These are phyloP conservation scores for Verticillium tricorpus DNA, from an alignment of 2,329 filamentous ascomycete genomes.

Conservation along the genomic window DNA sequence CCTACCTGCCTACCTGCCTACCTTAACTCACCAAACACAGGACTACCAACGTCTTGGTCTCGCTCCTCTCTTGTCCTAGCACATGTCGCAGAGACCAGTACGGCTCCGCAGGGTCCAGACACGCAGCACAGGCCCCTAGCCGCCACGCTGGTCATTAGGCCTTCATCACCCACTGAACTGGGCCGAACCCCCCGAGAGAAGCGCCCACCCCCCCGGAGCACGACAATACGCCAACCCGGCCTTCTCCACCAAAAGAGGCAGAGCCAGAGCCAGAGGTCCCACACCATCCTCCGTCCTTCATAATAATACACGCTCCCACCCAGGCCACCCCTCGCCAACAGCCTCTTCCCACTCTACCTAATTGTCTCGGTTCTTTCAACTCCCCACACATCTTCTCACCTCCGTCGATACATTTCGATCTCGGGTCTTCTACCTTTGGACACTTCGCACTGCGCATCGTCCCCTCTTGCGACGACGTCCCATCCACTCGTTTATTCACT, in stretches of 20 bases:
- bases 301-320: background rate
- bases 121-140: background rate
- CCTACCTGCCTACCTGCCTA: background rate
- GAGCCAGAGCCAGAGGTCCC: slow-evolving; percentile 7
- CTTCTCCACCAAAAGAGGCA: background rate
- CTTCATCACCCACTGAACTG: background rate
- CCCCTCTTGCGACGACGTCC: slow-evolving; percentile 3
- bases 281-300: slow-evolving; percentile 1
- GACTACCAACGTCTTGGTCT: background rate
- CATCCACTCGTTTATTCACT: slow-evolving; percentile 9
- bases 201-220: background rate
- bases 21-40: background rate
- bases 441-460: slow-evolving; percentile 5
- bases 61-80: background rate
- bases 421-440: slow-evolving; percentile 7
- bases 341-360: background rate
- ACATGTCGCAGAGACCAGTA: background rate
- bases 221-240: background rate
- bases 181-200: background rate
- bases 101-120: background rate
- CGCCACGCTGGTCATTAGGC: background rate
- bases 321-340: background rate
- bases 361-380: background rate
- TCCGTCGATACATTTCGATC: background rate
- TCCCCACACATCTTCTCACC: background rate